Evolutionary conservation across 495 filamentous ascomycete genomes (phyloP).

Genomic region (Penicillium ucsense): DNA sequence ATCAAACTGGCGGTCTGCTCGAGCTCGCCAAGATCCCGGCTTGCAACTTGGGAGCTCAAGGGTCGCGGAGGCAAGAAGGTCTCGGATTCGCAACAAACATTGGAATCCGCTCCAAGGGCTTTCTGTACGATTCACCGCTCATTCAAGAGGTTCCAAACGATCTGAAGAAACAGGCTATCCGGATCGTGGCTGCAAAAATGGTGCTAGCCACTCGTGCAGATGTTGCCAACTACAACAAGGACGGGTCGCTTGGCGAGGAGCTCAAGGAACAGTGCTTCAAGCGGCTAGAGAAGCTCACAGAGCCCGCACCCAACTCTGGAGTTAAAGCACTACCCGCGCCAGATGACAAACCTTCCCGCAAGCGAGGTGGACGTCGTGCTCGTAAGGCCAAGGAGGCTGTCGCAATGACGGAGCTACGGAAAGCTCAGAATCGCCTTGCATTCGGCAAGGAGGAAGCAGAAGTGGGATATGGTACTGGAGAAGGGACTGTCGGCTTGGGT

Average conservation of each 20-base stretch:
- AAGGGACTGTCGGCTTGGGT: constrained; percentile 78
- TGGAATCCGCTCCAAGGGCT: constrained; percentile 85
- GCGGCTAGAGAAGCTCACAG: constrained; percentile 86
- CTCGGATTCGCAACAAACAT: constrained; percentile 90
- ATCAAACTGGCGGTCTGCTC: constrained; percentile 78
- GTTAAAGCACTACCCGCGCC: constrained; percentile 82
- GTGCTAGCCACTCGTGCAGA: constrained; percentile 85
- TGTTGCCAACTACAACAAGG: constrained; percentile 68
- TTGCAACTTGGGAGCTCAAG: constrained; percentile 84
- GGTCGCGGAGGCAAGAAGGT: constrained; percentile 73
- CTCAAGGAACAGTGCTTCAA: constrained; percentile 73
- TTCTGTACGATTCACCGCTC: constrained; percentile 83
- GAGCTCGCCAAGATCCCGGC: constrained; percentile 86
- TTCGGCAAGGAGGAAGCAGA: constrained; percentile 96
- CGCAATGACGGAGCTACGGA: constrained; percentile 93
- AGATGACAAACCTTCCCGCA: constrained; percentile 89
- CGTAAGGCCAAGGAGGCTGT: constrained; percentile 94
- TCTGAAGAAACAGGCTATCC: constrained; percentile 88
- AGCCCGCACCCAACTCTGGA: constrained; percentile 87
- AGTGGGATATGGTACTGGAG: constrained; percentile 82
- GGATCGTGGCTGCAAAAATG: constrained; percentile 88
- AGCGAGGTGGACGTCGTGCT: constrained; percentile 84
- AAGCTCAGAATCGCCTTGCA: constrained; percentile 91
- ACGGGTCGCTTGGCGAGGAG: constrained; percentile 78
- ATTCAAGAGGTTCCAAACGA: constrained; percentile 76